Evolutionary conservation across 2,329 filamentous ascomycete genomes (phyloP), one percentile per base, ranked within the genome.

Genomic region (Monilinia laxa): DNA sequence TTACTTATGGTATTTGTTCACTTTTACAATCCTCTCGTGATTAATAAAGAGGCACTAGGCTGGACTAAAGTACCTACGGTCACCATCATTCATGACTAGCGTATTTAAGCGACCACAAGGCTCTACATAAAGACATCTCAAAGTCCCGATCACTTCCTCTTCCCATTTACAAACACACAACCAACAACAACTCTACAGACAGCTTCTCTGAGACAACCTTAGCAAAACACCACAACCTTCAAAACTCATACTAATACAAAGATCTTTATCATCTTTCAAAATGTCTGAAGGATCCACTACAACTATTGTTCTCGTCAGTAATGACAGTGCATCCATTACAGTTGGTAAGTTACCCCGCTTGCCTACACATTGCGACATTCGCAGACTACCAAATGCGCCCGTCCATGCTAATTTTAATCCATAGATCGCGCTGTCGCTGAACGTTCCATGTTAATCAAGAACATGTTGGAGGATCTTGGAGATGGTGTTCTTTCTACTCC

Each of bases 371-470:
- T 54, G 47, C 54, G 49, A 35, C 6, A 20, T 58, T 40, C 10
- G 51, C 67, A 73, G 58, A 74, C 49, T 14, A 4, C 51, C n/a
- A 4, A 51, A 51, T 35, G 31, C 31, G 4, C 16, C 20, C 14
- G n/a, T 10, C 20, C 16, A 38, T 60, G 28, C 45, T 60, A n/a
- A 45, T 20, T 49, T 31, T n/a, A 6, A 91, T 42, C 18, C 45
- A 65, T 35, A 65, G 93, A 96, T 71, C 91, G 92, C 71, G 83
- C 86, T 49, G 91, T 98, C 69, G 92, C 91, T 53, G 92, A 97
- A 83, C 91, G 94, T 72, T 97, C 92, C 3, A 87, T 97, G 75
- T 85, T 99, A 64, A 96, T 99, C 83, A 97, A 97, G 87, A 97
- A 98, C 84, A 90, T 99, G 90, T 86, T 99, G 56, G 93, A 97